A percentile compares a stretch with the other conserved stretches of the same genome.
Evolutionary conservation across 495 filamentous ascomycete species (phyloP).

Genomic region (Podospora appendiculata): DNA sequence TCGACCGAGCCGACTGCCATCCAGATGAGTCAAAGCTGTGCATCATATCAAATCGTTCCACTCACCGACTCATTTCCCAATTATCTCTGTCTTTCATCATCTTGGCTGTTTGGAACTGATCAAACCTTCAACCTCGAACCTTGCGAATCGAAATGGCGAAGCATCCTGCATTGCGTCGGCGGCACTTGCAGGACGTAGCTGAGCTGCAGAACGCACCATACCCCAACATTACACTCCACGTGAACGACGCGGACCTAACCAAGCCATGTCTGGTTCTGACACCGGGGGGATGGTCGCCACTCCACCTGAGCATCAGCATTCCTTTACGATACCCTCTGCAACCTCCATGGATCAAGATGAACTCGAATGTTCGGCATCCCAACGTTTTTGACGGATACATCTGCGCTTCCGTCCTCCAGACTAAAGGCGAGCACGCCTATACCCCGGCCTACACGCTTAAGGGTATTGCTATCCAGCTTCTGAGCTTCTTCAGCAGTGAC

Average conservation of each 20-base stretch:
- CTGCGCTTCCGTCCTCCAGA: slow-evolving; percentile 41
- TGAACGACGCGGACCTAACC: slow-evolving; percentile 25
- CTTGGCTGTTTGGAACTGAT: too few relatives aligned
- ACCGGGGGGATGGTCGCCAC: slow-evolving; percentile 21
- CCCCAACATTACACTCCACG: slow-evolving; percentile 33
- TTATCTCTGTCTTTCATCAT: too few relatives aligned
- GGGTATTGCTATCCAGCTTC: slow-evolving; percentile 42
- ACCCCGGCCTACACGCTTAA: slow-evolving; percentile 46
- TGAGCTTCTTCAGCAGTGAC: slow-evolving; percentile 55
- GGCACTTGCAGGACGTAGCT: slow-evolving; percentile 36
- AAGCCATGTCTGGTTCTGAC: slow-evolving; percentile 33
- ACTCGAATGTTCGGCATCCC: slow-evolving; percentile 46
- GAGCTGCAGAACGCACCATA: slow-evolving; percentile 40
- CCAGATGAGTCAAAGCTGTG: too few relatives aligned
- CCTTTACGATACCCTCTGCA: slow-evolving; percentile 31
- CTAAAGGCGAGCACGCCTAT: slow-evolving; percentile 21
- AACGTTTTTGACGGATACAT: slow-evolving; percentile 43
- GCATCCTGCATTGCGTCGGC: not conserved
- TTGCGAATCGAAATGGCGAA: too few relatives aligned
- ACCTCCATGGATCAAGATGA: slow-evolving; percentile 35
- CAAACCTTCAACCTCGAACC: too few relatives aligned
- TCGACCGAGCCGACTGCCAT: too few relatives aligned
- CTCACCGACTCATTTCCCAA: too few relatives aligned
- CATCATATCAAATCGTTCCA: too few relatives aligned
- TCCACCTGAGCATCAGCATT: slow-evolving; percentile 29